Percentiles rank a stretch among this genome's conserved stretches.
phyloP scores from a whole-genome alignment of 257 asterid species.

The Gynochthodes officinalis region DNA sequence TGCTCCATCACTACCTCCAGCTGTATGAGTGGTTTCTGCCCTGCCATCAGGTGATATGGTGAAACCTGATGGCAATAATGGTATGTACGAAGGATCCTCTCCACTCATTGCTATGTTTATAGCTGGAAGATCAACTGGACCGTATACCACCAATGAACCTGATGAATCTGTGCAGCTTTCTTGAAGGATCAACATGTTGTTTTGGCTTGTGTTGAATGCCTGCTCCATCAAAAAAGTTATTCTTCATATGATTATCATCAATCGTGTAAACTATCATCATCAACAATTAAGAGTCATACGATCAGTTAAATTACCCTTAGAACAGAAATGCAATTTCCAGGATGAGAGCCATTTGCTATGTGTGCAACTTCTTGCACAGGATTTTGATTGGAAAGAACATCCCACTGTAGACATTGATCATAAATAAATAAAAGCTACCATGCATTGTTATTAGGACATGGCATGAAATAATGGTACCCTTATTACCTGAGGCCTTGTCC shows the following conservation, averaged over 20 bases:
- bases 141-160: conserved; percentile 70
- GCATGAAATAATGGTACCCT: background rate
- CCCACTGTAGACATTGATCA: conserved; percentile 55
- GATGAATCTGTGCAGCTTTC: conserved; percentile 91
- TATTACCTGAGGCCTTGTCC: conserved; percentile 73
- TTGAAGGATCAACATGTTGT: conserved; percentile 87
- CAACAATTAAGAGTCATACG: too few relatives aligned
- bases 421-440: background rate
- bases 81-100: conserved; percentile 75
- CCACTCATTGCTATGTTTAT: conserved; percentile 93
- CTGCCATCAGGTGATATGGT: conserved; percentile 71
- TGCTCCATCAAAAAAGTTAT: conserved; percentile 8
- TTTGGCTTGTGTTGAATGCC: conserved; percentile 81
- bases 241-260: background rate
- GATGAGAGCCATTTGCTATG: conserved; percentile 92
- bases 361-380: conserved; percentile 91
- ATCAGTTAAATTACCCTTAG: conserved; percentile 53
- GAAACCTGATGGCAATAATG: conserved; percentile 82
- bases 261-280: too few relatives aligned
- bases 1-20: conserved; percentile 24
- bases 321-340: conserved; percentile 87
- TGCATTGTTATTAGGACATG: background rate
- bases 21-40: background rate
- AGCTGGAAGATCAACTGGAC: conserved; percentile 74
- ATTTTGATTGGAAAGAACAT: conserved; percentile 78